Evolutionary conservation across 2,329 filamentous ascomycete species (phyloP).

Genomic region (Fusarium kyushuense): DNA sequence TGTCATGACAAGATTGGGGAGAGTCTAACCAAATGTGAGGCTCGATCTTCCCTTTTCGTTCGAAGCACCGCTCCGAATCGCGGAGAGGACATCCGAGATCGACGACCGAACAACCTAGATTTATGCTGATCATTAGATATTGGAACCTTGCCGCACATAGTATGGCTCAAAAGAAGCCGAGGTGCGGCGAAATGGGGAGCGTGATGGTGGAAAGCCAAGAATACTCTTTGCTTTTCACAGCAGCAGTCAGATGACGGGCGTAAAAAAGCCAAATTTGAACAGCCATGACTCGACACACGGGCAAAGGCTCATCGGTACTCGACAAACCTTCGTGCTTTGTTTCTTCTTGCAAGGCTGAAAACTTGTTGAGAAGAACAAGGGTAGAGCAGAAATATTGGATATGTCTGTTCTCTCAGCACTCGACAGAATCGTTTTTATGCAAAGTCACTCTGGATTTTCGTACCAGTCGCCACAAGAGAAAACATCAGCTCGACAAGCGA

Average conservation of each 20-base stretch:
- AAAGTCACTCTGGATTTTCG: not conserved
- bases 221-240: not conserved
- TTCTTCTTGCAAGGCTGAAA: not conserved
- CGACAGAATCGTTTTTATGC: not conserved
- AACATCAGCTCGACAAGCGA: not conserved
- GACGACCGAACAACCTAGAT: not conserved
- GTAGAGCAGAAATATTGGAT: not conserved
- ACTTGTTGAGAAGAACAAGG: not conserved
- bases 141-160: not conserved
- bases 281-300: not conserved
- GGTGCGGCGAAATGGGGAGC: not conserved
- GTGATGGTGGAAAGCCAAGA: not conserved
- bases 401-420: not conserved
- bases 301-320: too few relatives aligned
- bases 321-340: not conserved
- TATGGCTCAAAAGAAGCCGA: not conserved
- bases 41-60: not conserved
- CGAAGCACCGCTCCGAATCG: not conserved
- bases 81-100: not conserved
- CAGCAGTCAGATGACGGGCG: not conserved
- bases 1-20: not conserved
- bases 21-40: not conserved
- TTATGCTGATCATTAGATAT: not conserved
- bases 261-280: not conserved
- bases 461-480: fast-evolving